Evolutionary conservation across 2,329 filamentous ascomycete genomes (phyloP).

Genomic region (Colletotrichum abscissum): DNA sequence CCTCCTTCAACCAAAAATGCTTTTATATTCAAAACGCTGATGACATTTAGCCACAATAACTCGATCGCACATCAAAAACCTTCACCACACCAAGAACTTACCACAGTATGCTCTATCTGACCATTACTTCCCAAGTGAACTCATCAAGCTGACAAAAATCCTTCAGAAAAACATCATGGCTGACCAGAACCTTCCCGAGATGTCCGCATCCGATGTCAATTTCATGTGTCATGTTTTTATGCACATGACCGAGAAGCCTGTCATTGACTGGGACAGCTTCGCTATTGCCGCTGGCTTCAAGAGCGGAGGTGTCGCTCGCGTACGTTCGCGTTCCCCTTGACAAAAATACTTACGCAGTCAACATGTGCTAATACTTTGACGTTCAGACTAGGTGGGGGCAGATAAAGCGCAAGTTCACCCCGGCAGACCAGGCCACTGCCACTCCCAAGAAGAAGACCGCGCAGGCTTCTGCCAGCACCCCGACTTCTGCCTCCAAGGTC

Average conservation of each 20-base stretch:
- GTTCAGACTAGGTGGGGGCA: constrained; percentile 59
- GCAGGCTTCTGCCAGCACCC: not conserved
- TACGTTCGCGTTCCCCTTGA: constrained; percentile 40
- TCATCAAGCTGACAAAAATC: not conserved
- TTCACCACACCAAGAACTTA: not conserved
- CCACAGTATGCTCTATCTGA: not conserved
- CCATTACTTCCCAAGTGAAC: not conserved
- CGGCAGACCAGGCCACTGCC: constrained; percentile 13
- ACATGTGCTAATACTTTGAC: not conserved
- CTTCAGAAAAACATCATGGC: constrained; percentile 41
- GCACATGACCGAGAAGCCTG: constrained; percentile 54
- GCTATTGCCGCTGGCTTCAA: constrained; percentile 56
- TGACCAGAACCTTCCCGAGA: constrained; percentile 43
- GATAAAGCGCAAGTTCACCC: constrained; percentile 42
- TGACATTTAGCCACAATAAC: not conserved
- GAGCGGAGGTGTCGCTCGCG: constrained; percentile 57
- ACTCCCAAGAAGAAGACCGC: not conserved
- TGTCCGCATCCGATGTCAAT: constrained; percentile 53
- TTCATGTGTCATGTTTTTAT: constrained; percentile 59
- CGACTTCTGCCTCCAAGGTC: constrained; percentile 26
- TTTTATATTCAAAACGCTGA: fast-evolving
- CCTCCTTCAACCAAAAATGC: fast-evolving
- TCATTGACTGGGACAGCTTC: constrained; percentile 61
- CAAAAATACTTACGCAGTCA: not conserved
- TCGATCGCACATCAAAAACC: not conserved